Base-by-base conservation (phyloP, 2,329 filamentous ascomycete species). In the Fusarium illudens region DNA sequence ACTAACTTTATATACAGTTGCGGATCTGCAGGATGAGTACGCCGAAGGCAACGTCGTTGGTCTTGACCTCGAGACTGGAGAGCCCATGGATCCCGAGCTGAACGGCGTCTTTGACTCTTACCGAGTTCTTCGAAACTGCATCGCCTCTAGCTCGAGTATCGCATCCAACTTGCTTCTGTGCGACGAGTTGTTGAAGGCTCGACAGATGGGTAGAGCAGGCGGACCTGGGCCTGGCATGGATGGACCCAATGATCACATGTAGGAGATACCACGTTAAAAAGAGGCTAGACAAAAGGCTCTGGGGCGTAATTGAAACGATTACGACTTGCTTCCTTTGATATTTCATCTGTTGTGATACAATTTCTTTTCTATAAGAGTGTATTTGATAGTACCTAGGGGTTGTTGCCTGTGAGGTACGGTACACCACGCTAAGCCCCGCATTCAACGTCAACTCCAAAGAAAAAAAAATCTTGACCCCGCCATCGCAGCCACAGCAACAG, bases 91-190 rank as follows among this genome's bases (percentile, higher is more conserved):
- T 76, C 96, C 96, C 2, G 90, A 93, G 64, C 89, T 97, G 71
- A 92, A 92, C 77, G 96, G 96, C 73, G 91, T 99, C 9, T 99
- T 92, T 78, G 96, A 99, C 79, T 97, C 94, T 13, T 99, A 96
- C 89, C 89, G 96, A 61, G 96, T 99, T 33, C 81, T 99, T 74
- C 88, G 96, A 72, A 98, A 98, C 84, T 94, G 91, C 79, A 89
- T 99, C 67, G 94, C 96, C 4, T 97, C 94, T 32, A 96, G 94
- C 79, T 92, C 95, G 25, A 93, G 96, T 67, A 99, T 99, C 76
- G 95, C 96, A 6, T 95, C 93, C 10, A 99, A 99, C 82, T 84
- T 99, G 69, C 84, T 99, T 70, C 87, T 99, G 51, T 99, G 96
- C 76, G 96, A 99, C 76, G 96, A 99, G 85, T 87, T 99, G 84